These are phyloP conservation scores for Candida tetrigidarum DNA, from an alignment of 1,139 yeast genomes.

Conservation along the genomic window DNA sequence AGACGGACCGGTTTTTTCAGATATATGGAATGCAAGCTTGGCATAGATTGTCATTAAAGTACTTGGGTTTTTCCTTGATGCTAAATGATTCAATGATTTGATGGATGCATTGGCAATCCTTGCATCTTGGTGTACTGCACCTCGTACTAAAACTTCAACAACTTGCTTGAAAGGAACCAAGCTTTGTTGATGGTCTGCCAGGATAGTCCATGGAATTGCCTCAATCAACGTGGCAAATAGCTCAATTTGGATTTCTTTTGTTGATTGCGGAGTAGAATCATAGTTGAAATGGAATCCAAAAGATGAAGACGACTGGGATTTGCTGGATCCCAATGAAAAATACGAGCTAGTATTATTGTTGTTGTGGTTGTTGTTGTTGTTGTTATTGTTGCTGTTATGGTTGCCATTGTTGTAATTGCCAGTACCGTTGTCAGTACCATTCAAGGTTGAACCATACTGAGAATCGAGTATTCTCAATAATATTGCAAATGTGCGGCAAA, in stretches of 20 bases:
- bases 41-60: conserved; percentile 75
- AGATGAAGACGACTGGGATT: conserved; percentile 21
- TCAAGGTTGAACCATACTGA: conserved; percentile 53
- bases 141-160: conserved; percentile 76
- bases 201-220: conserved; percentile 69
- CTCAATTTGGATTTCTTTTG: conserved; percentile 52
- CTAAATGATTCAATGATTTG: conserved; percentile 64
- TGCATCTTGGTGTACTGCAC: conserved; percentile 69
- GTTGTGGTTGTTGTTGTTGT: no score
- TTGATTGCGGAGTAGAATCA: conserved; percentile 39
- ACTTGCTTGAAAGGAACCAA: conserved; percentile 56
- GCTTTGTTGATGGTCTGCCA: conserved; percentile 31
- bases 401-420: no score
- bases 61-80: conserved; percentile 72
- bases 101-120: conserved; percentile 67
- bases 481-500: conserved; percentile 63
- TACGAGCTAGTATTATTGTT: no score
- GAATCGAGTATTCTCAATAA: conserved; percentile 64
- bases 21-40: conserved; percentile 77
- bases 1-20: conserved; percentile 55
- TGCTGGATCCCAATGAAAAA: conserved; percentile 15
- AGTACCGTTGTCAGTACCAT: conserved; percentile 27
- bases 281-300: conserved; percentile 58
- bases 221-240: conserved; percentile 73
- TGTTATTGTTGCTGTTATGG: no score